phyloP scores from a whole-genome alignment of 2,329 filamentous ascomycete genomes.

The Sarocladium brachiariae region DNA sequence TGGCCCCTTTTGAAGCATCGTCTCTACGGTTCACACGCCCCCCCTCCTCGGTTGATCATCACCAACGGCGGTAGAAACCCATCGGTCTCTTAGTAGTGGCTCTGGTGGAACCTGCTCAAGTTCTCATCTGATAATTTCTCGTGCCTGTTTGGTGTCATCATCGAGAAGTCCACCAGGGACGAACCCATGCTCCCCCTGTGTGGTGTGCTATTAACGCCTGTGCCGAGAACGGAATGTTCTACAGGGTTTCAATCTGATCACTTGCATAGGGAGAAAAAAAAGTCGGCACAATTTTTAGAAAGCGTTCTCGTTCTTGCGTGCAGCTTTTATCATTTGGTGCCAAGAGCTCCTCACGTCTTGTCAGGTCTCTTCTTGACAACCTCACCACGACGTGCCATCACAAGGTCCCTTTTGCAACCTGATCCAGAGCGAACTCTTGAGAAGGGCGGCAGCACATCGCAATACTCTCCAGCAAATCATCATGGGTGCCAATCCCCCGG shows the following conservation, averaged over 20 bases:
- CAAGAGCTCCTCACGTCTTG: too few relatives aligned
- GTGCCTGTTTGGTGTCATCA: not conserved
- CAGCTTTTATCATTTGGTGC: too few relatives aligned
- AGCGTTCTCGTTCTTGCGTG: too few relatives aligned
- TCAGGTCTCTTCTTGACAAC: too few relatives aligned
- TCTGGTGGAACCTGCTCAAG: not conserved
- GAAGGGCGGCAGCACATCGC: not conserved
- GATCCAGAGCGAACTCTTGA: not conserved
- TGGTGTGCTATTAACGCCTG: not conserved
- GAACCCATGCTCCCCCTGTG: not conserved
- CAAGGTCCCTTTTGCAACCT: too few relatives aligned
- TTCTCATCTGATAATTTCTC: constrained; percentile 7
- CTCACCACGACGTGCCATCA: too few relatives aligned
- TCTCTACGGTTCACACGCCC: too few relatives aligned
- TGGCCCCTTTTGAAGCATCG: too few relatives aligned
- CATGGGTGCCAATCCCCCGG: not conserved
- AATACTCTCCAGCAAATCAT: not conserved
- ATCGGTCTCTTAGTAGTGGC: too few relatives aligned
- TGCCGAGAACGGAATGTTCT: constrained; percentile 1
- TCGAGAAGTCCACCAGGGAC: not conserved
- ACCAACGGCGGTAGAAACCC: not conserved
- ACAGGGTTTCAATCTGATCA: constrained; percentile 2
- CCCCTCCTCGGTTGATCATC: not conserved
- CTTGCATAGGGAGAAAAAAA: too few relatives aligned
- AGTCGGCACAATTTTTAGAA: too few relatives aligned